A percentile compares a stretch with the other conserved stretches of the same genome.
Conservation (phyloP, 495 filamentous ascomycete genomes). For the Neurospora tetrasperma region DNA sequence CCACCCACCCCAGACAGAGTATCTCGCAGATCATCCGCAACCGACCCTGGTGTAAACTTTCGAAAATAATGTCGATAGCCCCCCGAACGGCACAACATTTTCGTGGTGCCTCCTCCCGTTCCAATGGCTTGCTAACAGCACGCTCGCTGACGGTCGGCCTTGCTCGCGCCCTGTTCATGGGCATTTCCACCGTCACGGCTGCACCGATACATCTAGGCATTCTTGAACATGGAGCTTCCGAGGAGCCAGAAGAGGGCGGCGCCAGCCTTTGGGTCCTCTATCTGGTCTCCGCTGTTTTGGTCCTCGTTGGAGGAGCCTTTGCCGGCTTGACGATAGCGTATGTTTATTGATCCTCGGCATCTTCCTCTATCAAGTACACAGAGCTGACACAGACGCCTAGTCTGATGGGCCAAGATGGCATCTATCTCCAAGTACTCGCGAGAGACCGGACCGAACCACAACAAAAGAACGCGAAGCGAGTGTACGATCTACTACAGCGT, state of each 20-base stretch:
- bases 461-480: conserved; percentile 69
- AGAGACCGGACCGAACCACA: conserved; percentile 60
- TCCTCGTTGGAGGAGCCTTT: conserved; percentile 86
- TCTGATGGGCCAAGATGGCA: conserved; percentile 83
- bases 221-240: conserved; percentile 14
- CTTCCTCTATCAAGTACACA: not conserved
- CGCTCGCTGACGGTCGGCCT: conserved; percentile 31
- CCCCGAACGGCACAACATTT: not conserved
- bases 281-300: conserved; percentile 44
- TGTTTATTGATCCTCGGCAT: conserved; percentile 7
- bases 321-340: conserved; percentile 89
- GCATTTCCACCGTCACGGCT: conserved; percentile 25
- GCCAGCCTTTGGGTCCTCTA: conserved; percentile 36
- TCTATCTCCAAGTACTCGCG: conserved; percentile 95
- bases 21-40: not conserved
- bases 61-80: not conserved
- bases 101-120: conserved; percentile 4
- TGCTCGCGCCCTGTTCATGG: conserved; percentile 28
- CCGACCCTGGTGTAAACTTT: not conserved
- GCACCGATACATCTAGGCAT: conserved; percentile 10
- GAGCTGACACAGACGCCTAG: conserved; percentile 20
- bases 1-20: not conserved
- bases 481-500: conserved; percentile 67
- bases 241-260: conserved; percentile 30
- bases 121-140: conserved; percentile 27